Evolutionary conservation across 345 rosid genomes (phyloP), one percentile per base, ranked within the genome.

Genomic region (Balakata baccata): DNA sequence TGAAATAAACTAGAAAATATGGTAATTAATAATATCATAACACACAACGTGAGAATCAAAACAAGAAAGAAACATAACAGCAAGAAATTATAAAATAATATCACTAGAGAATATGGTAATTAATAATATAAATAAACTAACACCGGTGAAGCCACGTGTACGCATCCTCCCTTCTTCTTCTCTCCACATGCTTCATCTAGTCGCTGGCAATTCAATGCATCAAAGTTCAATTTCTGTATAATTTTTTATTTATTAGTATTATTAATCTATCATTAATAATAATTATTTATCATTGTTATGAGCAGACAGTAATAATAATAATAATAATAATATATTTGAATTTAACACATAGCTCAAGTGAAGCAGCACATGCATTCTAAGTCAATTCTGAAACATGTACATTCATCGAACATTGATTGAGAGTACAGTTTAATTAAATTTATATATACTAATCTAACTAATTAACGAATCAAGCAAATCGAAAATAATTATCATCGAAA

Each of bases 191-290:
- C 29, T 56, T 66, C 51, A 57, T 77, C 70, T 47, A 29, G n/a
- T 50, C 43, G 34, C 64, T 64, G 76, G 22, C 62, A 74, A 71
- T 84, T 76, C 86, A 78, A 70, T 81, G 84, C 81, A 84, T 78
- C 80, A 73, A 78, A 49, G 77, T 8, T 10, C 34, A 46, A 8
- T 20, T 23, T 52, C 17, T 64, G 13, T 54, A 1, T 38, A 18
- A 5, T 38, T 47, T 43, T 12, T 0, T n/a, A n/a, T 39, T 60
- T 2, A 1, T 17, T 69, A 56, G 34, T 23, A 29, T 29, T n/a
- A 65, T 20, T 65, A 45, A 65, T 64, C 34, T 14, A 25, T 14
- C 13, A 49, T 45, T 20, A 46, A 45, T 46, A 22, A 11, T 3
- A 50, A 22, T n/a, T n/a, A n/a, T n/a, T n/a, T n/a, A n/a, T n/a